Evolutionary conservation across 805 yeast genomes (phyloP).

Genomic region (Candida palmyrensis): DNA sequence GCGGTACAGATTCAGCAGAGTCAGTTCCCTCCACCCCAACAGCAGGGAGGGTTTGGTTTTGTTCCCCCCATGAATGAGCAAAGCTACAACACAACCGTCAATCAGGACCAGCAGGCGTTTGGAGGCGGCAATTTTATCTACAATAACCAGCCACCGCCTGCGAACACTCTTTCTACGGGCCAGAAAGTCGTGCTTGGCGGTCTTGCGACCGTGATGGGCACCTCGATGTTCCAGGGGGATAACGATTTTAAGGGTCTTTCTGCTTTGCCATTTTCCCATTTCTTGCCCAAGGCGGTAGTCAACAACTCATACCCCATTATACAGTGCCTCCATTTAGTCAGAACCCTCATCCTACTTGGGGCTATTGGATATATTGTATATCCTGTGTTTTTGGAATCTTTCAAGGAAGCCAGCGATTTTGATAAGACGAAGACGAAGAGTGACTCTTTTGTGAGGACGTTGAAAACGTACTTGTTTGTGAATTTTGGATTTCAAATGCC

Average conservation of each 20-base stretch:
- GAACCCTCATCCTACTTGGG: slow-evolving; percentile 17
- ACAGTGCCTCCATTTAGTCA: slow-evolving; percentile 18
- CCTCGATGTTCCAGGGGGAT: slow-evolving; percentile 49
- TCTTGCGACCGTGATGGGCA: slow-evolving; percentile 59
- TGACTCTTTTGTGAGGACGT: background rate
- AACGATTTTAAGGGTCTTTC: slow-evolving; percentile 42
- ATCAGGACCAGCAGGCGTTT: slow-evolving; percentile 10
- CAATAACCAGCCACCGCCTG: slow-evolving; percentile 9
- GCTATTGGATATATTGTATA: slow-evolving; percentile 13
- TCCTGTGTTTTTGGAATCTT: slow-evolving; percentile 1
- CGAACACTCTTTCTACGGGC: slow-evolving; percentile 5
- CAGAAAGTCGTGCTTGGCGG: slow-evolving; percentile 56
- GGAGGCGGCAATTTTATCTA: slow-evolving; percentile 8
- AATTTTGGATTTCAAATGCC: slow-evolving; percentile 27
- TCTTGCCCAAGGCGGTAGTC: slow-evolving; percentile 15
- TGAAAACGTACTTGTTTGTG: slow-evolving; percentile 12
- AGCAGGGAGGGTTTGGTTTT: slow-evolving; percentile 11
- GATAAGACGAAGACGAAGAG: background rate
- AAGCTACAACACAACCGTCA: slow-evolving; percentile 12
- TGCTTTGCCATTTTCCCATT: slow-evolving; percentile 35
- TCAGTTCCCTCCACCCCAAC: slow-evolving; percentile 5
- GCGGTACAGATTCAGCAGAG: background rate
- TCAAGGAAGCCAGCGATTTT: background rate
- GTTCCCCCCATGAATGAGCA: slow-evolving; percentile 10
- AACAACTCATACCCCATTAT: slow-evolving; percentile 18